Percentiles rank a stretch among this genome's conserved stretches.
These are phyloP conservation scores for Panellus pusillus DNA, from an alignment of 768 basidiomycete species.

Conservation along the genomic window DNA sequence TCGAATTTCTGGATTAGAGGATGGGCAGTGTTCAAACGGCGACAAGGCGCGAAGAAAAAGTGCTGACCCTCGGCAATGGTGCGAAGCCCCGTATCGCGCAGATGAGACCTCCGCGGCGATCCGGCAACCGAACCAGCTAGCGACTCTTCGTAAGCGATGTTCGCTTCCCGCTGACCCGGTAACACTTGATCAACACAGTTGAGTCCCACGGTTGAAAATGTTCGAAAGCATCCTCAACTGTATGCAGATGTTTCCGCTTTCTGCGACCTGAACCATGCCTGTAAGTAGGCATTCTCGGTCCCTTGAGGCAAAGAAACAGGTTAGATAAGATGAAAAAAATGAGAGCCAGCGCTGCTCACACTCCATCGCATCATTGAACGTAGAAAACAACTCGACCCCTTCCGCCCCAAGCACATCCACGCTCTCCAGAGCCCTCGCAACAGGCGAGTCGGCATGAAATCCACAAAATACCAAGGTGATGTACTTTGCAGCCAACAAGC, in stretches of 20 bases:
- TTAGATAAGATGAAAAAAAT: background rate
- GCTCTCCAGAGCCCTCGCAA: slow-evolving; percentile 71
- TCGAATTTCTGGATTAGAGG: slow-evolving; percentile 27
- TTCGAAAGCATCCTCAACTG: slow-evolving; percentile 30
- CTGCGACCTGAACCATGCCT: slow-evolving; percentile 72
- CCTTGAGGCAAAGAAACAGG: slow-evolving; percentile 39
- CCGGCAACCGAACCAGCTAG: slow-evolving; percentile 47
- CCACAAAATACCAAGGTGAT: slow-evolving; percentile 92
- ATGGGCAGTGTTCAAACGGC: background rate
- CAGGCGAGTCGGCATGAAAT: slow-evolving; percentile 55
- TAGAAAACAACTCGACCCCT: slow-evolving; percentile 78
- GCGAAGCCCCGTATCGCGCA: slow-evolving; percentile 70
- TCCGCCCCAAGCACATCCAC: slow-evolving; percentile 80
- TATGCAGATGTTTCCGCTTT: slow-evolving; percentile 56
- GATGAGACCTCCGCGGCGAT: slow-evolving; percentile 67
- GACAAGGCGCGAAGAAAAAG: background rate
- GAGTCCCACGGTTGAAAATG: slow-evolving; percentile 1
- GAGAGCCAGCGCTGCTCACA: slow-evolving; percentile 48
- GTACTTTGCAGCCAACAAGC: slow-evolving; percentile 70
- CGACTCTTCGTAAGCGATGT: slow-evolving; percentile 42
- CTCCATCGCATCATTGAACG: slow-evolving; percentile 89
- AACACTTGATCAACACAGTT: slow-evolving; percentile 38
- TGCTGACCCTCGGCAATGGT: slow-evolving; percentile 64
- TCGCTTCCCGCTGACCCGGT: slow-evolving; percentile 56
- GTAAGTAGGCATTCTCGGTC: slow-evolving; percentile 93